Evolutionary conservation across 768 basidiomycete genomes (phyloP).

Genomic region (Boletus huronensis): DNA sequence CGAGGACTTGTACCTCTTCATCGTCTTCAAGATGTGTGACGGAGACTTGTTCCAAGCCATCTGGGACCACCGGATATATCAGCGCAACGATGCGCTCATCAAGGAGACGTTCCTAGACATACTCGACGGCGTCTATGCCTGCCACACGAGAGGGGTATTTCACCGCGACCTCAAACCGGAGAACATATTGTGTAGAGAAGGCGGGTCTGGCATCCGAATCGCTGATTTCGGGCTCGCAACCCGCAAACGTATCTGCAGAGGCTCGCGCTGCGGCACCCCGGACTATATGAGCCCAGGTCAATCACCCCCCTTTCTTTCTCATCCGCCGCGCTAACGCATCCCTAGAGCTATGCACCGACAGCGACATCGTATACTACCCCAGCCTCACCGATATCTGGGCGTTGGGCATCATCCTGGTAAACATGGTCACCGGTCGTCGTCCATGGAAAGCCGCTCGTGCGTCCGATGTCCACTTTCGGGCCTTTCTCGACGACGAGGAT

Average conservation of each 20-base stretch:
- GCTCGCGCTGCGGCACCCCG: conserved; percentile 57
- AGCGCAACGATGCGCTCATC: conserved; percentile 58
- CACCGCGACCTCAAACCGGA: conserved; percentile 91
- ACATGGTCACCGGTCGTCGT: conserved; percentile 62
- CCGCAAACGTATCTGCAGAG: conserved; percentile 39
- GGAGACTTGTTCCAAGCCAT: conserved; percentile 76
- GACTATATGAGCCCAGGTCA: conserved; percentile 72
- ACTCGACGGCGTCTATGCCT: conserved; percentile 72
- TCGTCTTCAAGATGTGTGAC: conserved; percentile 55
- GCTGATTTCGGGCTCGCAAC: conserved; percentile 80
- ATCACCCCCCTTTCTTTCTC: conserved; percentile 6
- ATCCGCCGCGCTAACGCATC: neutral
- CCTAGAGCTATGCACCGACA: conserved; percentile 51
- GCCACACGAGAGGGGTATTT: conserved; percentile 66
- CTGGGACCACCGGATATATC: conserved; percentile 51
- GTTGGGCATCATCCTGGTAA: conserved; percentile 76
- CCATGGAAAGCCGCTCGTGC: conserved; percentile 14
- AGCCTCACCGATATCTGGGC: conserved; percentile 60
- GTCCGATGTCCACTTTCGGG: conserved; percentile 9
- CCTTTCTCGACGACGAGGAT: conserved; percentile 15
- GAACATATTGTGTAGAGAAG: conserved; percentile 61
- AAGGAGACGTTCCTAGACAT: conserved; percentile 72
- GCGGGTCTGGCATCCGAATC: conserved; percentile 52
- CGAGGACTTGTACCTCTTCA: conserved; percentile 60
- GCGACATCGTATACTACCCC: conserved; percentile 35